A percentile compares a stretch with the other conserved stretches of the same genome.
These are phyloP conservation scores for Penicillium lagena DNA, from an alignment of 495 filamentous ascomycete genomes.

Conservation along the genomic window DNA sequence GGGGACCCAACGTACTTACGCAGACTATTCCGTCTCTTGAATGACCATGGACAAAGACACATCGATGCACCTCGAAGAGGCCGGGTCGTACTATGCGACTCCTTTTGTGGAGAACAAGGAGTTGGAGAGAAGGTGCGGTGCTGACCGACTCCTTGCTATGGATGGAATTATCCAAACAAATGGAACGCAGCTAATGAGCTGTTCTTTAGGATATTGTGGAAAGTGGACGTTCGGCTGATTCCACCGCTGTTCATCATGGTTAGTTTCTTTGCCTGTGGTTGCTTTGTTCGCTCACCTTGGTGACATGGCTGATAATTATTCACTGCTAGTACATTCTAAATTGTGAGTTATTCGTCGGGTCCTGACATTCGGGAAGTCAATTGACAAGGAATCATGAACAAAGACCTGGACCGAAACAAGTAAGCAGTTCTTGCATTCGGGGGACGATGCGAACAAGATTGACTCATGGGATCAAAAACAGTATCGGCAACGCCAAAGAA, in stretches of 20 bases:
- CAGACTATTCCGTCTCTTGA: background rate
- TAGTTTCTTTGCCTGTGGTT: background rate
- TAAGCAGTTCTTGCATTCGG: background rate
- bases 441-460: background rate
- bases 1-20: background rate
- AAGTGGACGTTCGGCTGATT: conserved; percentile 3
- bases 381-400: background rate
- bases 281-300: background rate
- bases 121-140: background rate
- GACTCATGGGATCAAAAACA: background rate
- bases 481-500: conserved; percentile 1
- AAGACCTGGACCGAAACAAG: conserved; percentile 5
- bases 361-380: background rate
- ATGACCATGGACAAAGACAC: background rate
- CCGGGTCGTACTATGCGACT: background rate
- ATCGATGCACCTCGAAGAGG: background rate
- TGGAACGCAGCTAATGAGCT: background rate
- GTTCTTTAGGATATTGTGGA: conserved; percentile 1
- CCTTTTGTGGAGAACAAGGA: background rate
- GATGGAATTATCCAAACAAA: background rate
- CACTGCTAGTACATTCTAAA: conserved; percentile 2
- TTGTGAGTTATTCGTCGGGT: background rate
- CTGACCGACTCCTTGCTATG: background rate
- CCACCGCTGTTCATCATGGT: conserved; percentile 4
- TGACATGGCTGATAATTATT: background rate